A percentile compares a stretch with the other conserved stretches of the same genome.
These are phyloP conservation scores for Pyricularia pennisetigena DNA, from an alignment of 2,329 filamentous ascomycete genomes.

Conservation along the genomic window DNA sequence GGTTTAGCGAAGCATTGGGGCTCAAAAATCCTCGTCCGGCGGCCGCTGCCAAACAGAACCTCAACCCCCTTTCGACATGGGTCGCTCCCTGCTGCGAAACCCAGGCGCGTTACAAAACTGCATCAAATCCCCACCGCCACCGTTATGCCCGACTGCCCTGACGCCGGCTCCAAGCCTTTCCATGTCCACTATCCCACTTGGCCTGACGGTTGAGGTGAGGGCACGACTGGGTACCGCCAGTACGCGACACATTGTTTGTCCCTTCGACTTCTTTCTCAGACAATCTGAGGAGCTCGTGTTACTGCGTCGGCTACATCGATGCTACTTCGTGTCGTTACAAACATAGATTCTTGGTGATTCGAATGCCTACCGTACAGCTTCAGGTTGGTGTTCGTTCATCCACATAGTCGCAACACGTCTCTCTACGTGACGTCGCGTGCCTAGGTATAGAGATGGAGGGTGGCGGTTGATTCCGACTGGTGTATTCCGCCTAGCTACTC, in stretches of 20 bases:
- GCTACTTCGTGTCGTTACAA: background rate
- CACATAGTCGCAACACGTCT: background rate
- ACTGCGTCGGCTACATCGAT: background rate
- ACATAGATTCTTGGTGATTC: background rate
- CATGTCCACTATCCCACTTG: conserved; percentile 10
- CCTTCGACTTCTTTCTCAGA: background rate
- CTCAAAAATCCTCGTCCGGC: background rate
- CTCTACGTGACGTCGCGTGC: background rate
- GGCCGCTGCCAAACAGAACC: conserved; percentile 4
- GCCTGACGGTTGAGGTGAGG: conserved; percentile 5
- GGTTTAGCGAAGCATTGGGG: conserved; percentile 4
- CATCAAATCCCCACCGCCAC: conserved; percentile 21
- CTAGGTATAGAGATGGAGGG: background rate
- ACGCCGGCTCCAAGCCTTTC: conserved; percentile 18
- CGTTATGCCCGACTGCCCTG: conserved; percentile 15
- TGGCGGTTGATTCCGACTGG: background rate
- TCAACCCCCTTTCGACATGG: conserved; percentile 7
- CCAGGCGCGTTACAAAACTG: conserved; percentile 21
- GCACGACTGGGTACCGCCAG: background rate
- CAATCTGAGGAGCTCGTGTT: background rate
- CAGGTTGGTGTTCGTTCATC: background rate
- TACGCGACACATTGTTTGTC: background rate
- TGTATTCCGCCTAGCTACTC: background rate
- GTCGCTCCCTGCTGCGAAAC: conserved; percentile 17
- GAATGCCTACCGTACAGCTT: no score